Base-by-base conservation (phyloP, 129 eudicot species). In the Gnaphalium uliginosum region DNA sequence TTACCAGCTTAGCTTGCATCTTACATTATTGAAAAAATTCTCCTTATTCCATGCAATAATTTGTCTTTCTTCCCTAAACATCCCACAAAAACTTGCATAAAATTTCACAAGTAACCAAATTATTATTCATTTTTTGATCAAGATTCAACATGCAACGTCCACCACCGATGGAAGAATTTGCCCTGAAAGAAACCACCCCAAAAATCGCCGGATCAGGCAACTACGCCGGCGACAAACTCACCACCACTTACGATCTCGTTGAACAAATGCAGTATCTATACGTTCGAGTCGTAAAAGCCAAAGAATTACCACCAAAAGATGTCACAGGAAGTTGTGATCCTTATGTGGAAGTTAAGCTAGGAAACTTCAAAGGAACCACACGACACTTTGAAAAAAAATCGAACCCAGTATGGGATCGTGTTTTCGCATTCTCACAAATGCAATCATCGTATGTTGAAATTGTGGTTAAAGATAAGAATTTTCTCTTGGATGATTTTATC, bases 201-300 rank as follows among this genome's bases (percentile, higher is more conserved):
- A 85, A 85, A 19, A 90, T 93, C 41, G 91, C 89, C 23, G 96
- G 94, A 63, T 84, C 95, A n/a, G 95, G 98, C 71, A 87, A 86
- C 66, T 78, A 59, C 2, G 75, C 85, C 19, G 96, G 96, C 15
- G 96, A 93, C 76, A 93, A 93, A 83, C 86, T 90, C 79, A 85
- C 89, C 51, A 79, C 73, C 72, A 88, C 98, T 50, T 93, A 93
- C 53, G 98, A 93, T 76, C 96, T 93, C 43, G 98, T 93, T 22
- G 98, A 93, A 80, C 98, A 93, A 72, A 93, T 93, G 98, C 85
- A 89, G 4, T 93, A 93, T 63, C 82, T 87, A 21, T 89, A 93
- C 63, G 89, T 93, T 24, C 96, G 96, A 24, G 96, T 93, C 4
- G 94, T 88, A 10, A 92, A 92, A 76, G 96, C 96, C 24, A 89